phyloP scores from a whole-genome alignment of 768 basidiomycete species.

The Suillus subaureus region DNA sequence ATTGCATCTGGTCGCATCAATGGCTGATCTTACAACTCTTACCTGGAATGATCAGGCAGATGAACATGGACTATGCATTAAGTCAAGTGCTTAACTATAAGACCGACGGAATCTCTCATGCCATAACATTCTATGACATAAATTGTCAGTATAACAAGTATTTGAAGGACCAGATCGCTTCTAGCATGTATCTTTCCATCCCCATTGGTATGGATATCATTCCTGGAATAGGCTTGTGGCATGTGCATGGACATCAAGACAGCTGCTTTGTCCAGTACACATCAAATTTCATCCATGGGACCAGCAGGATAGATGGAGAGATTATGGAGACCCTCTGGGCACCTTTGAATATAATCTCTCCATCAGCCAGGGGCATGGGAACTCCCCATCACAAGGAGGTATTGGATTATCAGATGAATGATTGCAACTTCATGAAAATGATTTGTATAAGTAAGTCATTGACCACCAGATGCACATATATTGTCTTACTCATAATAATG shows the following conservation, averaged over 20 bases:
- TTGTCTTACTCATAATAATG: neutral
- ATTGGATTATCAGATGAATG: constrained; percentile 25
- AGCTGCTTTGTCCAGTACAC: constrained; percentile 9
- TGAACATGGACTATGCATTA: constrained; percentile 32
- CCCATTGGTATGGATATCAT: constrained; percentile 1
- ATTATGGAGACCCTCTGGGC: constrained; percentile 13
- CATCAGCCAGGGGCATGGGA: constrained; percentile 1
- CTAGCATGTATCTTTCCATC: neutral
- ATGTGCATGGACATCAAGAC: constrained; percentile 9
- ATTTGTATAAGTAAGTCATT: constrained; percentile 14
- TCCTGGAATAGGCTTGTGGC: constrained; percentile 9
- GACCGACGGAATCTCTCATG: neutral
- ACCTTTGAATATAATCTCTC: constrained; percentile 5
- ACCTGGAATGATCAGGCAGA: constrained; percentile 20
- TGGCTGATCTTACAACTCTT: neutral
- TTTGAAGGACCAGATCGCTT: constrained; percentile 11
- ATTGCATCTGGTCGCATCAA: neutral
- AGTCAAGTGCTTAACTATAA: constrained; percentile 23
- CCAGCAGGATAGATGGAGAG: constrained; percentile 9
- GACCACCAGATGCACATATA: neutral
- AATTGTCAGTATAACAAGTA: constrained; percentile 27
- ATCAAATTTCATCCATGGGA: constrained; percentile 1
- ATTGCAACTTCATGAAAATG: constrained; percentile 30
- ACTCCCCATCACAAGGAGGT: constrained; percentile 14
- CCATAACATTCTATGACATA: constrained; percentile 32